Evolutionary conservation across 164 flowering plant species (phyloP), one percentile per base, ranked within the genome.

Genomic region (Magnolia changhungtana): DNA sequence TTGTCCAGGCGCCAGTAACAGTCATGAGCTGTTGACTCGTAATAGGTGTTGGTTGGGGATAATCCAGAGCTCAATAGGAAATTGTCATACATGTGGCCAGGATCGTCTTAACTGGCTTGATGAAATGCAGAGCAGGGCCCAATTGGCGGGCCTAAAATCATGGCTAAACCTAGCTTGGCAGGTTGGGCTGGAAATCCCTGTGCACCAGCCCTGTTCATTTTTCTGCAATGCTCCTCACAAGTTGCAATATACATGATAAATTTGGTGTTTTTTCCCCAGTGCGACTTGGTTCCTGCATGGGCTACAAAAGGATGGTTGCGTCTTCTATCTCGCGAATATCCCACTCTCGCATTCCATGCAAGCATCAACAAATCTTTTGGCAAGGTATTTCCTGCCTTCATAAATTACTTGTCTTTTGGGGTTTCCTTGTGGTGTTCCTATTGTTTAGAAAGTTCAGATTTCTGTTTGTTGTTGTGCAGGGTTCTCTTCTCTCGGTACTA

Each of bases 281-380:
- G 99, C 82, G 99, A 96, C 84, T 83, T 96, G 78, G 84, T 95
- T 78, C 99, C 99, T 59, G 96, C 98, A 27, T 96, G 98, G 99
- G 97, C 90, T 69, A 93, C 98, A 64, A 96, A 92, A 85, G 97
- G 95, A 73, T 96, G 99, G 99, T 92, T 96, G 63, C 87, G 95
- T 64, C 84, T 88, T 14, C 85, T 96, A 75, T 93, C 98, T 2
- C 91, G 86, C 81, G 98, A 94, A 78, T 96, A 88, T 82, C 99
- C 99, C 74, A 89, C 95, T 77, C 84, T 96, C 67, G 99, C 99
- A 69, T 96, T 96, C 83, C 99, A 96, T 89, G 99, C 99, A 37
- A 93, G 96, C 84, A 75, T 95, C 71, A 94, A 88, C 78, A 96
- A 96, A 83, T 92, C 99, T 11, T 96, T 94, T 85, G 99, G 99